Evolutionary conservation across 805 yeast genomes (phyloP), one percentile per base, ranked within the genome.

Genomic region (Scheffersomyces coipomensis): DNA sequence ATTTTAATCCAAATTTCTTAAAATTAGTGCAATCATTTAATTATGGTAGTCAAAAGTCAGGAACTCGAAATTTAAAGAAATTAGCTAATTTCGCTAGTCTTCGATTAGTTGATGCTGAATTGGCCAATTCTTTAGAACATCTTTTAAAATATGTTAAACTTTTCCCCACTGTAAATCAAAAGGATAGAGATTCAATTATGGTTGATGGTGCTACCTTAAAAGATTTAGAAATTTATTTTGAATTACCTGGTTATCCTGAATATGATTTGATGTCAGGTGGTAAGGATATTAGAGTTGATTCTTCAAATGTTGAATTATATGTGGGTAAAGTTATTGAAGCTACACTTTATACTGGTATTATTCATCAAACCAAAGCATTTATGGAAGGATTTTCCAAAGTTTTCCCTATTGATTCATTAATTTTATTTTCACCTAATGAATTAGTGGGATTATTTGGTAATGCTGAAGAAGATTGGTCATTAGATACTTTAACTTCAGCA

Each of bases 391-490:
- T 91, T 54, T 79, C 91, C 0, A 75, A 77, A 39, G 93, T 88
- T 1, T 84, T 91, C 58, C 95, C 97, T 0, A 82, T 82, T 46
- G 66, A 75, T 8, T 82, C 95, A 0, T 68, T 93, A 58, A 55
- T 76, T 10, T 75, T 88, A 2, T 84, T 93, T 49, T 73, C 88
- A 1, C 79, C 95, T 0, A 71, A 66, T n/a, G 98, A 91, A 54
- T 67, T 89, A 21, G 78, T 75, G 2, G 73, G 74, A 16, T 54
- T 91, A 27, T 79, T 87, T 49, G 97, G 98, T 4, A 79, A 79
- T 43, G 77, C 78, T 2, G 81, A 81, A 33, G 98, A 91, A 55
- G 97, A 91, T 53, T 93, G 98, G 97, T 74, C 85, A 0, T 59
- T 60, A 29, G 77, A 72, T 30, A 80, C 93, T 0, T 62, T 91